Percentiles rank a stretch among this genome's conserved stretches.
These are phyloP conservation scores for Brassica juncea DNA, from an alignment of 345 rosid species.

Conservation along the genomic window DNA sequence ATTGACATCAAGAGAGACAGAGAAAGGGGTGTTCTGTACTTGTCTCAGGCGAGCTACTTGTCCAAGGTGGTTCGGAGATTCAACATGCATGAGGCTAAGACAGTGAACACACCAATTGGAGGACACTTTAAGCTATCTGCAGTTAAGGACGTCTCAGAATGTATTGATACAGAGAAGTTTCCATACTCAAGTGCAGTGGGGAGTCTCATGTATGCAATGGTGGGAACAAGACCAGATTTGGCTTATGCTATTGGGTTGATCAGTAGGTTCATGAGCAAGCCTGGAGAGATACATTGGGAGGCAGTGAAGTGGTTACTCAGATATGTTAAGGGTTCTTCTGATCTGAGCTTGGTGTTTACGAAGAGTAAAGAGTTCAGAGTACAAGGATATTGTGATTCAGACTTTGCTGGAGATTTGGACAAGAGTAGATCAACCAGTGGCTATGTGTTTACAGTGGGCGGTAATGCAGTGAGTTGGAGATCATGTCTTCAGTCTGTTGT, in stretches of 20 bases:
- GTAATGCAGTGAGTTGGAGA: not conserved
- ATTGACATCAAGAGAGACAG: too few relatives aligned
- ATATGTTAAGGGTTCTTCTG: slow-evolving; percentile 39
- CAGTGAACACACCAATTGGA: too few relatives aligned
- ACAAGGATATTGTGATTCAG: not conserved
- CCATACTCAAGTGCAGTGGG: too few relatives aligned
- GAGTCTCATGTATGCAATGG: too few relatives aligned
- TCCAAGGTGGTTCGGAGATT: too few relatives aligned
- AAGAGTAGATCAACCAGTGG: not conserved
- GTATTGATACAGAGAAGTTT: too few relatives aligned
- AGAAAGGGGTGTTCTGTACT: too few relatives aligned
- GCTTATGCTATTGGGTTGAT: not conserved
- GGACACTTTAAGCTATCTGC: too few relatives aligned
- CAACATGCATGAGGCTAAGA: too few relatives aligned
- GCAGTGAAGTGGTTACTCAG: not conserved
- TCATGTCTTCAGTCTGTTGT: not conserved
- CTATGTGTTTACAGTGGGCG: not conserved
- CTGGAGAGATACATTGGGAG: not conserved
- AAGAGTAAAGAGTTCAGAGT: too few relatives aligned
- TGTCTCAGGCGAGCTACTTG: too few relatives aligned
- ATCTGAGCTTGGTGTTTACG: not conserved
- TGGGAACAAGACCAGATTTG: not conserved
- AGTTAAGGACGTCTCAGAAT: too few relatives aligned
- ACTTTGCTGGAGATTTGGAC: not conserved
- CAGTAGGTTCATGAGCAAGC: not conserved